Conservation (phyloP, 768 basidiomycete species). For the Phylloporus rhodoxanthus region DNA sequence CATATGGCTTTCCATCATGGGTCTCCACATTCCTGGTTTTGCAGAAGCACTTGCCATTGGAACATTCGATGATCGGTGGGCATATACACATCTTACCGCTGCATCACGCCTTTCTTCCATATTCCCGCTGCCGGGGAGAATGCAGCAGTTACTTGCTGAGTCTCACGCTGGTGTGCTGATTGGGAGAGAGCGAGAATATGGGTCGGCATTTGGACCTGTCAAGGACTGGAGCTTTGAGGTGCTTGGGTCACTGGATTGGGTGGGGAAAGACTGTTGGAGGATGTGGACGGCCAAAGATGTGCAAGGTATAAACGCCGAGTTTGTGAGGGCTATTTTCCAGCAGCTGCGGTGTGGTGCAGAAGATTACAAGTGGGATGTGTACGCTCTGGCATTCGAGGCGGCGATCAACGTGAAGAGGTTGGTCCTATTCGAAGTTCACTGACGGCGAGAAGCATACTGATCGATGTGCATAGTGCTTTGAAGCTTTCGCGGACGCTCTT, state of each 20-base stretch:
- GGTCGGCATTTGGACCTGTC: constrained; percentile 59
- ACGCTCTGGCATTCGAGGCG: constrained; percentile 64
- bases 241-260: constrained; percentile 49
- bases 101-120: constrained; percentile 42
- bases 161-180: constrained; percentile 61
- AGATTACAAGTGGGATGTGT: constrained; percentile 60
- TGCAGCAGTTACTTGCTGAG: constrained; percentile 42
- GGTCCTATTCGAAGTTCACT: constrained; percentile 22
- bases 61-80: constrained; percentile 70
- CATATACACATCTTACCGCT: constrained; percentile 41
- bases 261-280: constrained; percentile 29
- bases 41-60: constrained; percentile 34
- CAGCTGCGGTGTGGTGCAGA: constrained; percentile 45
- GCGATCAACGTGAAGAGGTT: constrained; percentile 52
- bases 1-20: constrained; percentile 65
- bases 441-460: constrained; percentile 8
- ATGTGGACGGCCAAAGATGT: constrained; percentile 50
- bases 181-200: constrained; percentile 59
- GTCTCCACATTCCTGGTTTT: constrained; percentile 69
- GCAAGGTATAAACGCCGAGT: constrained; percentile 40
- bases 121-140: constrained; percentile 41
- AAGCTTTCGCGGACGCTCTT: constrained; percentile 65
- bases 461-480: constrained; percentile 43
- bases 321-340: constrained; percentile 54
- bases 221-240: constrained; percentile 57